phyloP scores from a whole-genome alignment of 345 rosid genomes.

The Capsella bursapastoris region DNA sequence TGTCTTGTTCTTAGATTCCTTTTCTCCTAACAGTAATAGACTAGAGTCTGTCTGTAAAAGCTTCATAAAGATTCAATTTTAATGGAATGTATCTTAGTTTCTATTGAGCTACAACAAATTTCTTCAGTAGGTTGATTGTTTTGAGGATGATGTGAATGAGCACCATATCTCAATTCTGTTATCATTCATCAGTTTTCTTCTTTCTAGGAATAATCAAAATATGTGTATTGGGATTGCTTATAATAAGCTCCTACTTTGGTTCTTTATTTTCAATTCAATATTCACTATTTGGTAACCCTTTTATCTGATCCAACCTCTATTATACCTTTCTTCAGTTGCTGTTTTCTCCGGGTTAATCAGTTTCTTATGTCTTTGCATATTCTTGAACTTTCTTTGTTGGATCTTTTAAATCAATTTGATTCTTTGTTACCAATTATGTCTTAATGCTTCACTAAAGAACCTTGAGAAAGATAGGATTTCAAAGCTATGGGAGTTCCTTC shows the following conservation, averaged over 20 bases:
- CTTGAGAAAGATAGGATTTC: neutral
- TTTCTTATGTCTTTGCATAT: constrained; percentile 27
- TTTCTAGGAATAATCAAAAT: neutral
- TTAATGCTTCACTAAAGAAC: constrained; percentile 6
- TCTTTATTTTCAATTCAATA: constrained; percentile 7
- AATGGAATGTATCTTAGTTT: constrained; percentile 14
- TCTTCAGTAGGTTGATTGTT: neutral
- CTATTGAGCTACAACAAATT: neutral
- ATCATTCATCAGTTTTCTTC: too few species aligned
- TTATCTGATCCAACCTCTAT: constrained; percentile 10
- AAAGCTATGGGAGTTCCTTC: constrained; percentile 28
- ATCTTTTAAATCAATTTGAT: constrained; percentile 21
- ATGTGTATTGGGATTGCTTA: constrained; percentile 25
- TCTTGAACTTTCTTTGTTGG: constrained; percentile 25
- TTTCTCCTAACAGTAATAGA: neutral
- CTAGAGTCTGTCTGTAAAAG: neutral
- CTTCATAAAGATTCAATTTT: constrained; percentile 11
- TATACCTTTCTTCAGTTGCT: constrained; percentile 41
- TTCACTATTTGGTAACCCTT: constrained; percentile 19
- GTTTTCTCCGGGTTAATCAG: constrained; percentile 20
- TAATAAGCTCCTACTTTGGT: constrained; percentile 21
- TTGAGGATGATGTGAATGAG: constrained; percentile 3
- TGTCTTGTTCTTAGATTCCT: constrained; percentile 14
- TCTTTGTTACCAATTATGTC: constrained; percentile 32
- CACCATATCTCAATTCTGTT: neutral